These are phyloP conservation scores for Thamnidium elegans DNA, from an alignment of 192 early-diverging fungal genomes.

Conservation along the genomic window DNA sequence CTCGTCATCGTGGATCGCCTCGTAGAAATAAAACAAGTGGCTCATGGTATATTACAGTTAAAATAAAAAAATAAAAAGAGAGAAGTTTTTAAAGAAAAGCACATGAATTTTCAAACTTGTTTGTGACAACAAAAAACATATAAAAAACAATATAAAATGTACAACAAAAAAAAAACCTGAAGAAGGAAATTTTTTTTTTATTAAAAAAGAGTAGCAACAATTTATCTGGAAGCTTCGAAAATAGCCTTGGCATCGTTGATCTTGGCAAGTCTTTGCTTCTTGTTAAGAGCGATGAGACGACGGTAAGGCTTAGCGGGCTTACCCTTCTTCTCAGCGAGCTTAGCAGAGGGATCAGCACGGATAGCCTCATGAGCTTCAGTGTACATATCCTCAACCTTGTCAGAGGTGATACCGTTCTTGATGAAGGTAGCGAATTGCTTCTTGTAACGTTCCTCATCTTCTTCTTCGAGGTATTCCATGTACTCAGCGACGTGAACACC, in stretches of 20 bases:
- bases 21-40: too few relatives aligned
- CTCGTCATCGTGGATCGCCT: too few relatives aligned
- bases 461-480: constrained; percentile 97
- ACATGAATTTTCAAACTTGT: too few relatives aligned
- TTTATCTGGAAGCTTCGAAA: constrained; percentile 26
- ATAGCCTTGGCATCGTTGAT: constrained; percentile 78
- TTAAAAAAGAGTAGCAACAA: background rate
- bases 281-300: constrained; percentile 65
- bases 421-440: constrained; percentile 92
- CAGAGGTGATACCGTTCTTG: constrained; percentile 79
- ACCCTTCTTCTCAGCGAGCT: constrained; percentile 71
- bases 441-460: constrained; percentile 98
- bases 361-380: constrained; percentile 87
- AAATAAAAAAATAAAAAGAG: too few relatives aligned
- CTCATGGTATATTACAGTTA: too few relatives aligned
- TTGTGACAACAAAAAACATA: background rate
- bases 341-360: constrained; percentile 77
- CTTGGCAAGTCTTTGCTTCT: constrained; percentile 88
- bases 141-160: background rate
- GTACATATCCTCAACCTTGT: constrained; percentile 95
- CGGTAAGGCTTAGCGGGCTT: constrained; percentile 56
- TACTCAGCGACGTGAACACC: constrained; percentile 97
- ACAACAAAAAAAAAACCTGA: constrained; percentile 1
- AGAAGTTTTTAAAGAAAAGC: too few relatives aligned
- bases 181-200: constrained; percentile 1